Evolutionary conservation across 2,329 filamentous ascomycete genomes (phyloP), one percentile per base, ranked within the genome.

Genomic region (Coleophoma eucalyptorum): DNA sequence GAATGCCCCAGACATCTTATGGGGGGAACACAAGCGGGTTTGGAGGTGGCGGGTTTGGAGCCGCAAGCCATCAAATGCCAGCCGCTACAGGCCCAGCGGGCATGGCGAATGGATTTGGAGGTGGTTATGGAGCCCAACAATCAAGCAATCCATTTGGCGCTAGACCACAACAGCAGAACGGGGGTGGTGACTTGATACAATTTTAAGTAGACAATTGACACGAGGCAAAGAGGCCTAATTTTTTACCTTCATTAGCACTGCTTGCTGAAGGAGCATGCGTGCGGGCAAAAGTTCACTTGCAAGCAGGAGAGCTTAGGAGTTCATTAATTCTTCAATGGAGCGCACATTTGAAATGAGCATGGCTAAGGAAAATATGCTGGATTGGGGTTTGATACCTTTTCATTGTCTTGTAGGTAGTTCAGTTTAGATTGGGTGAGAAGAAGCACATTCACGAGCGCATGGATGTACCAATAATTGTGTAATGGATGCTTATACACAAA

Each of bases 1-100:
- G 90, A 37, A 82, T 86, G 79, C 84, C 84, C 26, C 75, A 74
- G 32, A 71, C 80, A 26, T 77, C 73, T 43, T 86, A 86, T 55
- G 72, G 74, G 15, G 63, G 65, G 31, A 72, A 73, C 43, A 43
- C 60, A 13, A 57, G 54, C 41, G 56, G 55, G 10, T 64, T 62
- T 37, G 63, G 61, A 18, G 47, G 48, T 48, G 35, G 54, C 35
- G 13, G 40, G 48, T 50, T 50, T 43, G 50, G 44, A 18, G 50
- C 50, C 6, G 50, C 50, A 48, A 56, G 59, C 52, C 69, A 64
- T 34, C 74, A 77, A 62, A 70, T 81, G 57, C 77, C 80, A 18
- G 76, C 78, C 34, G 77, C 78, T 13, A 81, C 81, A 7, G 79
- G 80, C 0, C 79, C 79, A 13, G 79, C 77, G 2, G 77, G 76